Evolutionary conservation across 176 grass and related monocot species (phyloP).

Genomic region (Carex kokanica): DNA sequence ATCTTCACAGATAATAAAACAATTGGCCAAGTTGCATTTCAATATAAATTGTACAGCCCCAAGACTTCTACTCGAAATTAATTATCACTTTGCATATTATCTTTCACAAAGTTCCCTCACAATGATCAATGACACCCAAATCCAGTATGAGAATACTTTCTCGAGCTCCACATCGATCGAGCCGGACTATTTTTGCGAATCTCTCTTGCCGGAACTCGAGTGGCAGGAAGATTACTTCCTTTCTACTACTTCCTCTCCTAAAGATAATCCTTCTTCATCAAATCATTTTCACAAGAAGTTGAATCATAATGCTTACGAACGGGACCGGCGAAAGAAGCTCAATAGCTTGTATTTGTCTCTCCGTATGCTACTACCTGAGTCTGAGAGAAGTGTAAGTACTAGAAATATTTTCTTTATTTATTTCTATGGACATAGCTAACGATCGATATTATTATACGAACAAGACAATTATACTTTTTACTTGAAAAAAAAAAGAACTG

Average conservation of each 20-base stretch:
- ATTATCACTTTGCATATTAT: not conserved
- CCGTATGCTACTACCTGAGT: conserved; percentile 56
- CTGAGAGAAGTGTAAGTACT: conserved; percentile 46
- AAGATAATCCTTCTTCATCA: conserved; percentile 22
- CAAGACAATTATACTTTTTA: not conserved
- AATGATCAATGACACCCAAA: not conserved
- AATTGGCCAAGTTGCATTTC: not conserved
- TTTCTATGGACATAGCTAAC: not conserved
- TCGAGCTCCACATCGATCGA: conserved; percentile 46
- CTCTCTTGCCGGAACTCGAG: conserved; percentile 32
- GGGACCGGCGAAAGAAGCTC: conserved; percentile 88
- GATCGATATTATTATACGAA: not conserved
- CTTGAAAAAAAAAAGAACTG: too few relatives aligned
- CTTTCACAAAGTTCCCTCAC: not conserved
- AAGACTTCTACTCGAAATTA: not conserved
- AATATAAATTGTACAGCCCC: not conserved
- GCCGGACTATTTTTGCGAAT: conserved; percentile 39
- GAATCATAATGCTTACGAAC: conserved; percentile 88
- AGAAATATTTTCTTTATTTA: not conserved
- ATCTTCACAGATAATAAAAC: not conserved
- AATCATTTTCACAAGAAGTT: conserved; percentile 50
- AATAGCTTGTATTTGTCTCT: conserved; percentile 77
- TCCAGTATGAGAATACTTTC: conserved; percentile 43
- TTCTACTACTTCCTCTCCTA: conserved; percentile 24
- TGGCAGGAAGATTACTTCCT: conserved; percentile 36